These are phyloP conservation scores for Xylariaceae sp. DNA, from an alignment of 2,329 filamentous ascomycete genomes.

Conservation along the genomic window DNA sequence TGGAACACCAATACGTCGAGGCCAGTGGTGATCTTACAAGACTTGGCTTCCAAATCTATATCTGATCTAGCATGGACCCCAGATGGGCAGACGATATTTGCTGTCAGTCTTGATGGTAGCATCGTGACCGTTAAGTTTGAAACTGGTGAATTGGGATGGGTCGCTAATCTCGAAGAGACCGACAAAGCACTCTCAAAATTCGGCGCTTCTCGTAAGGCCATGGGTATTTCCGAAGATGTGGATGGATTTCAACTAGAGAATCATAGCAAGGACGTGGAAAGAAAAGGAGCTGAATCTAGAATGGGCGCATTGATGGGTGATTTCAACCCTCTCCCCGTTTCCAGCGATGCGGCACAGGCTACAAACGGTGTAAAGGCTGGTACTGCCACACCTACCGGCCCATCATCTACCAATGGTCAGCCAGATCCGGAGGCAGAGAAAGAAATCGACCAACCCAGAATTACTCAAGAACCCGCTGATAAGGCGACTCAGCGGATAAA, in stretches of 20 bases:
- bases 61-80: conserved; percentile 93
- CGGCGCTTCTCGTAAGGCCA: conserved; percentile 77
- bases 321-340: conserved; percentile 42
- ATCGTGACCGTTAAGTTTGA: conserved; percentile 80
- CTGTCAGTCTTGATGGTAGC: conserved; percentile 82
- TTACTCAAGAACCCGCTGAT: conserved; percentile 44
- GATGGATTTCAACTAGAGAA: conserved; percentile 84
- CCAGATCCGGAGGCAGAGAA: conserved; percentile 23
- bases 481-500: conserved; percentile 51
- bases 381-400: conserved; percentile 34
- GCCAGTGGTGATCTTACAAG: conserved; percentile 84
- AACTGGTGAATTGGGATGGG: conserved; percentile 81
- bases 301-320: conserved; percentile 99
- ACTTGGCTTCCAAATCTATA: conserved; percentile 84
- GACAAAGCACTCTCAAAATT: conserved; percentile 91
- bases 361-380: conserved; percentile 47
- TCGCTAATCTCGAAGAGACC: conserved; percentile 80
- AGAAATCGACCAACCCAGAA: conserved; percentile 31
- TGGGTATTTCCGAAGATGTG: conserved; percentile 88
- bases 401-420: conserved; percentile 32
- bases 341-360: conserved; percentile 44
- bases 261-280: conserved; percentile 84
- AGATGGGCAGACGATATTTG: conserved; percentile 79
- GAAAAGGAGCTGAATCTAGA: conserved; percentile 81
- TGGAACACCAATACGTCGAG: conserved; percentile 97